These are phyloP conservation scores for Scheffersomyces spartinae DNA, from an alignment of 805 yeast species.

Conservation along the genomic window DNA sequence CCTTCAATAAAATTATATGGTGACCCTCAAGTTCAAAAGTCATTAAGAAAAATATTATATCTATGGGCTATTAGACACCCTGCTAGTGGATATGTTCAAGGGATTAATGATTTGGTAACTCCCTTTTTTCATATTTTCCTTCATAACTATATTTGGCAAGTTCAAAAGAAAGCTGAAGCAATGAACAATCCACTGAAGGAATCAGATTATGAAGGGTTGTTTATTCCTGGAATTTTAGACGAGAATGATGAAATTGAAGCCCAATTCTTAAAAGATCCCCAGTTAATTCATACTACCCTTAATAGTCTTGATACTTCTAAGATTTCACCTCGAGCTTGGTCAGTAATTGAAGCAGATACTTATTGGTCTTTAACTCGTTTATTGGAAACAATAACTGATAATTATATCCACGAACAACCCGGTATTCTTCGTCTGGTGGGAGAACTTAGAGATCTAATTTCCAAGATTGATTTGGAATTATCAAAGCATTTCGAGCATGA, in stretches of 20 bases:
- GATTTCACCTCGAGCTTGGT: conserved; percentile 47
- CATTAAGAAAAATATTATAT: conserved; percentile 72
- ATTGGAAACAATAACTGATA: conserved; percentile 91
- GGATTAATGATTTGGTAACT: conserved; percentile 87
- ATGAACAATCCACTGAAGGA: too few species aligned
- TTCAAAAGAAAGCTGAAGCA: conserved; percentile 19
- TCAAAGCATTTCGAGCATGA: conserved; percentile 67
- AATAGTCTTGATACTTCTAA: conserved; percentile 51
- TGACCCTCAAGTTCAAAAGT: conserved; percentile 57
- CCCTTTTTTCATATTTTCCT: conserved; percentile 87
- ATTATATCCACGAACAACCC: conserved; percentile 96
- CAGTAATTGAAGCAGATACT: conserved; percentile 84
- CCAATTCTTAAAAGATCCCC: conserved; percentile 14
- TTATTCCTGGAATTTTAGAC: conserved; percentile 26
- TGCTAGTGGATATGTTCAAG: conserved; percentile 96
- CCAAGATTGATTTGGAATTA: conserved; percentile 66
- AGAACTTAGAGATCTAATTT: conserved; percentile 65
- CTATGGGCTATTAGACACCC: conserved; percentile 97
- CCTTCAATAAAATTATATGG: conserved; percentile 72
- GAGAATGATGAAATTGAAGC: conserved; percentile 14
- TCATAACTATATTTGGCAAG: conserved; percentile 45
- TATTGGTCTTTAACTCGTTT: conserved; percentile 93
- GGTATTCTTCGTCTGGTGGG: conserved; percentile 88
- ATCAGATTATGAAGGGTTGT: too few species aligned
- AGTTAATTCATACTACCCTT: conserved; percentile 19